Percentiles rank a stretch among this genome's conserved stretches.
phyloP scores from a whole-genome alignment of 2,329 filamentous ascomycete species.

The Colletotrichum tropicale region DNA sequence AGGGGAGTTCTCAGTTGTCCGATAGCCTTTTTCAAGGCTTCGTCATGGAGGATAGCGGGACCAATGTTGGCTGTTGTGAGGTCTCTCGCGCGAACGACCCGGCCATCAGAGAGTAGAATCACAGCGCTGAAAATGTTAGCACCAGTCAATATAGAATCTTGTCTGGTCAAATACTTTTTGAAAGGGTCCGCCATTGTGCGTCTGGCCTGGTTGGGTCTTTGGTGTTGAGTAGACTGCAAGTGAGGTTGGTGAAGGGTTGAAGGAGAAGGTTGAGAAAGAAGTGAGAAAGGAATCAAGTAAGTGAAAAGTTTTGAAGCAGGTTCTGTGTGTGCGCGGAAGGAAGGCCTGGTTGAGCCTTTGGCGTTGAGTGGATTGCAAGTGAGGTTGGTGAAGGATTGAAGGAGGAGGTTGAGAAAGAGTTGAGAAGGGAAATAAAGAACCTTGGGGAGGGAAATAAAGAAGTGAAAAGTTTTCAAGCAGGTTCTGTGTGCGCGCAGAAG shows the following conservation, averaged over 20 bases:
- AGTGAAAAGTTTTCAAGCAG: background rate
- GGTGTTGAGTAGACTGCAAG: background rate
- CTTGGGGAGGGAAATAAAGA: background rate
- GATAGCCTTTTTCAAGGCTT: background rate
- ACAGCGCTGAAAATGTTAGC: background rate
- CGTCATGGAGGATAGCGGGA: background rate
- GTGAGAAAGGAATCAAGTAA: background rate
- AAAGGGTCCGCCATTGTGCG: background rate
- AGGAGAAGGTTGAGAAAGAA: background rate
- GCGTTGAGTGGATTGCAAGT: no score
- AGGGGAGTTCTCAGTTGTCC: background rate
- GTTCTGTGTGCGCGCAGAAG: background rate
- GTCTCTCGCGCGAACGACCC: background rate
- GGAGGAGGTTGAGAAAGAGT: no score
- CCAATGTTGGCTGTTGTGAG: background rate
- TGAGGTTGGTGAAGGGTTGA: background rate
- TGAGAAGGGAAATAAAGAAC: background rate
- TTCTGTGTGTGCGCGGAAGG: background rate
- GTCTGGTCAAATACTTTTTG: background rate
- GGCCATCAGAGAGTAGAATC: background rate
- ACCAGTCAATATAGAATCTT: background rate
- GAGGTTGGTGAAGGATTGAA: no score
- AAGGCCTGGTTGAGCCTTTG: no score
- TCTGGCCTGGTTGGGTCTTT: background rate
- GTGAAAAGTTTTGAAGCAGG: background rate